A percentile compares a stretch with the other conserved stretches of the same genome.
Conservation (phyloP, 768 basidiomycete genomes). For the Boletus subparvulus region DNA sequence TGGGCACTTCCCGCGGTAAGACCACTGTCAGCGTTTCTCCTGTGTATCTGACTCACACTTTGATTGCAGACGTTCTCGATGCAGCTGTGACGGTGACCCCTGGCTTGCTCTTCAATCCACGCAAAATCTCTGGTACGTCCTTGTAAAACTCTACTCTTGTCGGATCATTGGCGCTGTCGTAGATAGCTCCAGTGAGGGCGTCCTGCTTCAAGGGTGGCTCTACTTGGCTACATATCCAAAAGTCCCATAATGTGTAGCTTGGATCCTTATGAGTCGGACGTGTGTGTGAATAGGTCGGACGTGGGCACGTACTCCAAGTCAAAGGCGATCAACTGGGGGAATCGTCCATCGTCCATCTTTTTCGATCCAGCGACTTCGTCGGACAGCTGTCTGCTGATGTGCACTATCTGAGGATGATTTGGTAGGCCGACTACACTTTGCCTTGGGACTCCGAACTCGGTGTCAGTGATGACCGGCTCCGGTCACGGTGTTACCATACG, state of each 20-base stretch:
- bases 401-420: not conserved
- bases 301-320: constrained; percentile 66
- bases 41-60: constrained; percentile 49
- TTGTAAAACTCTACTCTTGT: constrained; percentile 63
- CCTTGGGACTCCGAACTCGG: too few species aligned
- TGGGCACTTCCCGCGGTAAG: constrained; percentile 53
- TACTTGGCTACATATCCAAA: constrained; percentile 85
- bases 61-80: constrained; percentile 68
- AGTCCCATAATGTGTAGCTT: constrained; percentile 83
- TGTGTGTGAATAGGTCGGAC: constrained; percentile 3
- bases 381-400: not conserved
- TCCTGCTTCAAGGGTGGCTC: constrained; percentile 55
- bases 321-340: constrained; percentile 72
- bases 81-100: constrained; percentile 65
- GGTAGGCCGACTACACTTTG: too few species aligned
- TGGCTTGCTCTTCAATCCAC: constrained; percentile 45
- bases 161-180: constrained; percentile 23
- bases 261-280: not conserved
- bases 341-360: constrained; percentile 24
- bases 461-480: too few species aligned
- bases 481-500: too few species aligned
- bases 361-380: not conserved
- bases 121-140: constrained; percentile 74
- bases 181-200: constrained; percentile 22
- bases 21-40: not conserved